Percentiles rank a stretch among this genome's conserved stretches.
Conservation (phyloP, 257 asterid genomes). For the Primulina huaijiensis region DNA sequence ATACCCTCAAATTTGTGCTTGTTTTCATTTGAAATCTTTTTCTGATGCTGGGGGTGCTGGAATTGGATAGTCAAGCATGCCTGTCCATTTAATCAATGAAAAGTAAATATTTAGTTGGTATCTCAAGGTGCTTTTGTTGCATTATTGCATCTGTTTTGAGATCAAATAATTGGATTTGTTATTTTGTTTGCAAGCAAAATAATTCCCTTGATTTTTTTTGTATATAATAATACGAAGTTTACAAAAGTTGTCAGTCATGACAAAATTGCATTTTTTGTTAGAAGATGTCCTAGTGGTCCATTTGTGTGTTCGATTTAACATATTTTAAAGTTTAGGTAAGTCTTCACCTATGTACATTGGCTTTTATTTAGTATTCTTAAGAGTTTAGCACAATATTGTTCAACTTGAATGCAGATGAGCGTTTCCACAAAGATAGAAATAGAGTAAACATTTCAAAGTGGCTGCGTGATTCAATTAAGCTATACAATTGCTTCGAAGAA, state of each 20-base stretch:
- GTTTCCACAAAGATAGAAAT: constrained; percentile 74
- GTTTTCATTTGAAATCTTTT: constrained; percentile 1
- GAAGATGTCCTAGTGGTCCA: constrained; percentile 4
- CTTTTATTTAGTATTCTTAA: constrained; percentile 17
- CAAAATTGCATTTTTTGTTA: neutral
- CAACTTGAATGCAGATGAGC: constrained; percentile 67
- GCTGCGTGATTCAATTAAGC: constrained; percentile 82
- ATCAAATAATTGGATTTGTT: neutral
- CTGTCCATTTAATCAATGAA: neutral
- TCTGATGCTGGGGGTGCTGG: neutral
- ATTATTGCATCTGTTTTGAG: neutral
- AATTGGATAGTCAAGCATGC: neutral
- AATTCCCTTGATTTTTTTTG: neutral
- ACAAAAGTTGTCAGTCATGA: neutral
- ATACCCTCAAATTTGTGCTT: neutral
- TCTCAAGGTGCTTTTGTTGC: neutral
- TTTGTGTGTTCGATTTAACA: no score
- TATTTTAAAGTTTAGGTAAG: constrained; percentile 9
- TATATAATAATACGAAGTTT: neutral
- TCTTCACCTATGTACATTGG: neutral
- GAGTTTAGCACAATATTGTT: constrained; percentile 9
- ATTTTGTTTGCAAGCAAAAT: constrained; percentile 5
- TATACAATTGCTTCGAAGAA: constrained; percentile 57
- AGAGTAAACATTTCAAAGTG: constrained; percentile 81
- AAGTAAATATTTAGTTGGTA: neutral